Percentiles rank a stretch among this genome's conserved stretches.
Conservation (phyloP, 768 basidiomycete genomes). For the Leucosporidium yakuticum region DNA sequence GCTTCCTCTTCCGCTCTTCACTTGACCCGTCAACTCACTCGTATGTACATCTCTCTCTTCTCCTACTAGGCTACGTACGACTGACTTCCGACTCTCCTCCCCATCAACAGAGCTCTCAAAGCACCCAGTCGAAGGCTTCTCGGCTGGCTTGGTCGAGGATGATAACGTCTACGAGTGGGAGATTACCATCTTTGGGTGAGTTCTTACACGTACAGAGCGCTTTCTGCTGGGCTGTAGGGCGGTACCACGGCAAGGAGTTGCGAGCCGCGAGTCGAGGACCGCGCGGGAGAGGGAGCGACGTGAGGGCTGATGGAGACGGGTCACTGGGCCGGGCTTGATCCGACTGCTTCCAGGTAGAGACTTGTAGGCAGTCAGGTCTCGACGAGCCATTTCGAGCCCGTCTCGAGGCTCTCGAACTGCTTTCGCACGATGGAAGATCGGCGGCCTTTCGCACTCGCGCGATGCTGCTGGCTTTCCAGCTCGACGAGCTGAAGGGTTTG, state of each 20-base stretch:
- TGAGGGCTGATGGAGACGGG: no score
- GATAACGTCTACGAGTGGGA: slow-evolving; percentile 92
- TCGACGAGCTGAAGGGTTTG: not conserved
- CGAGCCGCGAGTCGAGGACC: not conserved
- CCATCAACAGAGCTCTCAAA: slow-evolving; percentile 67
- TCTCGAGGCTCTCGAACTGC: no score
- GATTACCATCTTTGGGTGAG: slow-evolving; percentile 38
- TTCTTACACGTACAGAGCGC: no score
- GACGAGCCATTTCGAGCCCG: no score
- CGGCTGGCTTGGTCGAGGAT: slow-evolving; percentile 94
- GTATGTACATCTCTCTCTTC: not conserved
- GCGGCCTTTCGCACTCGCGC: not conserved
- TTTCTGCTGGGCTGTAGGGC: not conserved
- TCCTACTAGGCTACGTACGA: not conserved
- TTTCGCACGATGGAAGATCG: not conserved
- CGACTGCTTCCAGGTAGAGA: no score
- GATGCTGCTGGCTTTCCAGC: not conserved
- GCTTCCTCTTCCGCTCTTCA: slow-evolving; percentile 24
- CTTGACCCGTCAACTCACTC: slow-evolving; percentile 9
- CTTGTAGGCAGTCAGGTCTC: no score
- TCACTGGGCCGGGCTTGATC: not conserved
- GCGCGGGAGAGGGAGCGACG: not conserved
- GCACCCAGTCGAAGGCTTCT: slow-evolving; percentile 91
- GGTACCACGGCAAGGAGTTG: not conserved
- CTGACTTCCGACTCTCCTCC: not conserved